Base-by-base conservation (phyloP, 371 early-diverging fungal genomes). In the Mucor irregularis region DNA sequence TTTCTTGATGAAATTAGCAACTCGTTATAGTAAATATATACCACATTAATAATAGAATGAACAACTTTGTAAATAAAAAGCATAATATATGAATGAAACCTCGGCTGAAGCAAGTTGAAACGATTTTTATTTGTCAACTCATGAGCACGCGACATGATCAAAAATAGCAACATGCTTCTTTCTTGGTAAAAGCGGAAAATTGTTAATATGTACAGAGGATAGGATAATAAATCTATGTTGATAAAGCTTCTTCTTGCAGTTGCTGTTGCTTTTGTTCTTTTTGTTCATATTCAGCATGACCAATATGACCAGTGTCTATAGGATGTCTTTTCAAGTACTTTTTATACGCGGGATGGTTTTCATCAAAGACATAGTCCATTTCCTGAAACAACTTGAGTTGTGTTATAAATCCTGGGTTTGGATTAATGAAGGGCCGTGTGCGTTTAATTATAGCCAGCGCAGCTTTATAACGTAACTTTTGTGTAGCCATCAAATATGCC, bases 401-500 rank as follows among this genome's bases (percentile, higher is more conserved):
- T 1, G 74, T 62, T 30, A 80, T 33, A 55, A 93, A 93, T 5
- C 93, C 92, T 22, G 72, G 64, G 58, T 93, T 93, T 1, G 92
- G 92, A n/a, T 68, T 68, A 3, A 72, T 79, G 71, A 84, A 80
- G 0, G 78, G 81, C 34, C 91, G 69, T 30, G 60, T 68, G 13
- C 58, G 62, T 49, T 82, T 78, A 19, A 91, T 69, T 2, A 49
- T 28, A 0, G 66, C 75, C 19, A 91, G 46, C 1, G 91, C 90
- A 31, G 79, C 80, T 46, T 74, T 72, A 0, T 58, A 69, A 10
- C 78, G 51, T 25, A 86, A 24, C 2, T 55, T 59, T 17, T 74
- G 61, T 24, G 61, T 68, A 57, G 77, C 70, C 91, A 93, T 93
- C 49, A 91, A 44, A 67, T 87, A 93, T 0, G 92, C 92, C 5